Base-by-base conservation (phyloP, 2,329 filamentous ascomycete species). In the Apiospora malaysiana region DNA sequence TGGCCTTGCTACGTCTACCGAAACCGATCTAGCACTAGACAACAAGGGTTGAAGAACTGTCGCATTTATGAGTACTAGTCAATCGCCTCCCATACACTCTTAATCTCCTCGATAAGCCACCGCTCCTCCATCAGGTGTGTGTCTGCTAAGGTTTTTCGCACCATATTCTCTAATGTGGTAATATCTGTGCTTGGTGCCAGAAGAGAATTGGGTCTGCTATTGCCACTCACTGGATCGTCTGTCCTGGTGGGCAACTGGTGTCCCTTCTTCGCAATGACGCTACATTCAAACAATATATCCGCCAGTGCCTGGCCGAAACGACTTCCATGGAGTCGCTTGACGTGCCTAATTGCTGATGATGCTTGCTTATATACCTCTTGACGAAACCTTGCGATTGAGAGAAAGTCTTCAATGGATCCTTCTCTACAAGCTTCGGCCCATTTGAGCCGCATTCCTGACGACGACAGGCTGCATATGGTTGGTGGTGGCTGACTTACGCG, bases 391-490 rank as follows among this genome's bases (percentile, higher is more conserved):
- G 49, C 45, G 32, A 32, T 42, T 7, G 49, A 32, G 16, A 46
- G 10, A n/a, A 71, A 69, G 7, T 27, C 66, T n/a, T 71, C 21
- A 6, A 71, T 51, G 32, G n/a, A 32, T 10, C 27, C 46, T 16
- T 56, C 21, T 45, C 27, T 49, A 21, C 70, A 68, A 4, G 70
- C 70, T 12, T 46, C 49, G 6, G 37, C 49, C 66, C 66, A 71
- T 16, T n/a, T 25, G 25, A 7, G 14, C 2, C 51, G 66, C 70
- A 71, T 71, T 8, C 66, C 51, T 3, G 49, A 32, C n/a, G 70
- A 68, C 10, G 25, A 59, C 16, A 71, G 37, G 47, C 51, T 66
- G 18, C 70, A 69, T 40, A 66, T 42, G 12, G 40, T 66, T 21
- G 40, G 27, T 5, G 23, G 37, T 5, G 40, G 10, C 18, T 68